Evolutionary conservation across 192 early-diverging fungal species (phyloP), one percentile per base, ranked within the genome.

Genomic region (Ambispora gerdemannii): DNA sequence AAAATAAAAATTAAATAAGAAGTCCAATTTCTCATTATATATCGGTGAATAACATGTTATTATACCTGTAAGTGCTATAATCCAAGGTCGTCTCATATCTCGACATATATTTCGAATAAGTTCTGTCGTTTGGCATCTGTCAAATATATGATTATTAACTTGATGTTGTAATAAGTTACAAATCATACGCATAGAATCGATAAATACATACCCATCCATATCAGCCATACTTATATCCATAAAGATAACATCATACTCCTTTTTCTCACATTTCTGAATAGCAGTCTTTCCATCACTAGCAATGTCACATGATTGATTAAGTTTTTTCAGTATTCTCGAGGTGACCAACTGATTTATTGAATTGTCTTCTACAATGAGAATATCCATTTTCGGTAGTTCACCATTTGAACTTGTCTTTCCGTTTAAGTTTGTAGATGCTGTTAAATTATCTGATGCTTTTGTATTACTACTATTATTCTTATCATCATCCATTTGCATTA

Each of bases 291-390:
- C 63, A 28, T 35, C 32, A 34, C 24, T 34, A 0, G 61, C 61
- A 4, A 63, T 63, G 10, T 63, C 61, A 25, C 61, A 63, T 8
- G 4, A 13, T 34, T 63, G 61, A 38, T 63, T 63, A 20, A 63
- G 33, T 63, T 38, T 33, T 22, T 7, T 19, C 15, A 63, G 61
- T 36, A 63, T 63, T 20, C 61, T 25, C 19, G 61, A 63, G n/a
- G 61, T 63, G 13, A 63, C 61, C 61, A 63, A 24, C 61, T 63
- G 20, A 61, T 78, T 79, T 35, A 83, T 72, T 11, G 72, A 75
- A 69, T 83, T 83, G 32, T 78, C 79, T 31, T 83, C 82, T 0
- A 83, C 75, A 19, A 83, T 43, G 0, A 82, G 30, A 32, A 75
- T 74, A 15, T 71, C 69, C 19, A 79, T 47, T 1, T 65, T 67